Conservation (phyloP, 1,139 yeast species). For the Taiozyma sp. region DNA sequence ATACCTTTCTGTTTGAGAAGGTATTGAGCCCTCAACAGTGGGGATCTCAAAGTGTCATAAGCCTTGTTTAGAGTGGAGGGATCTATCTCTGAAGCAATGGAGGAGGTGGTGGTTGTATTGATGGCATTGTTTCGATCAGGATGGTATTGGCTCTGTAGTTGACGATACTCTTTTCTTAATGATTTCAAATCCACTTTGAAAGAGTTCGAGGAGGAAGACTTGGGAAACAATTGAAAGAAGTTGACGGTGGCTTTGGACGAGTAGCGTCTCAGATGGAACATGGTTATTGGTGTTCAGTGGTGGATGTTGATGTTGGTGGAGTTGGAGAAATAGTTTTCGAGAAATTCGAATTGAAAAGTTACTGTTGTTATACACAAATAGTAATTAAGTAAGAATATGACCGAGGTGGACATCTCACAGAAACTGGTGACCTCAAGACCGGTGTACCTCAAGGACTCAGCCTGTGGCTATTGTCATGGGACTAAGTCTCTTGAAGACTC, state of each 20-base stretch:
- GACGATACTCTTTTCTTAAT: constrained; percentile 69
- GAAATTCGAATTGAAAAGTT: no score
- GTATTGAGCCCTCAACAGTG: constrained; percentile 65
- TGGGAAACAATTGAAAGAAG: constrained; percentile 63
- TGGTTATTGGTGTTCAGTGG: background rate
- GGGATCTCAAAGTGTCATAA: constrained; percentile 62
- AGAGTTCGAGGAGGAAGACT: constrained; percentile 28
- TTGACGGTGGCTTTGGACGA: constrained; percentile 12
- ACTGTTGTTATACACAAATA: background rate
- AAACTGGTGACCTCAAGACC: constrained; percentile 29
- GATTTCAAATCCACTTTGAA: constrained; percentile 50
- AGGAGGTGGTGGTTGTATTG: constrained; percentile 20
- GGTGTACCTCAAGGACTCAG: constrained; percentile 28
- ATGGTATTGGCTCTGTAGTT: constrained; percentile 67
- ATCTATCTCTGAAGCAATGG: constrained; percentile 3
- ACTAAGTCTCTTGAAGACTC: constrained; percentile 31
- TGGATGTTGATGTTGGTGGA: background rate
- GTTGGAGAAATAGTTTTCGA: background rate
- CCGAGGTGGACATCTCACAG: constrained; percentile 10
- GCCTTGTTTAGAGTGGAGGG: constrained; percentile 69
- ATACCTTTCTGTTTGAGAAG: constrained; percentile 37
- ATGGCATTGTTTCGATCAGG: constrained; percentile 51
- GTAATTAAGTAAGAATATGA: background rate
- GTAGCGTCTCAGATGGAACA: background rate
- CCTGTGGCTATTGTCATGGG: constrained; percentile 65